Evolutionary conservation across 2,329 filamentous ascomycete species (phyloP).

Genomic region (Aureobasidium subglaciale): DNA sequence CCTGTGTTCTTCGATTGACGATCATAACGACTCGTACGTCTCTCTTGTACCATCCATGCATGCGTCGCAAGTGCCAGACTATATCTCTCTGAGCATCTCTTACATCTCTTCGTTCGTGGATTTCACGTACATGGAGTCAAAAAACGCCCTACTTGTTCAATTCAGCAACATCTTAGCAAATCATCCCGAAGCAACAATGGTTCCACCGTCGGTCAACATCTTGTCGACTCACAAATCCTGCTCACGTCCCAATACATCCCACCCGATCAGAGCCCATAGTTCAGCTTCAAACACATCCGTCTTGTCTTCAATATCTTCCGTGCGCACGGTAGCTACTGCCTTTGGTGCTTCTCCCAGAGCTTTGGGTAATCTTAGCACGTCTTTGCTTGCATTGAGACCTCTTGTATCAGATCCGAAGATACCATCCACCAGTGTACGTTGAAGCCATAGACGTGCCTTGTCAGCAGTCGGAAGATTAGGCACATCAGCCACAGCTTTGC

Average conservation of each 20-base stretch:
- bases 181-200: no score
- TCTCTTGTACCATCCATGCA: no score
- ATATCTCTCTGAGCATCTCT: no score
- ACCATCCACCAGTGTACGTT: constrained; percentile 38
- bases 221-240: background rate
- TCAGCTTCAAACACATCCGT: constrained; percentile 50
- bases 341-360: constrained; percentile 34
- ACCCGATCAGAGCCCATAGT: constrained; percentile 52
- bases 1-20: no score
- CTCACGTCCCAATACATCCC: constrained; percentile 40
- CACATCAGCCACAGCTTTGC: constrained; percentile 33
- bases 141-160: no score
- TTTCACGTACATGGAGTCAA: no score
- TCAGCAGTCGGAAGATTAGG: constrained; percentile 23
- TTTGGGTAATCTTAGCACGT: constrained; percentile 28
- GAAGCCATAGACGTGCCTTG: constrained; percentile 36
- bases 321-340: constrained; percentile 20
- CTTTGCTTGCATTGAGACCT: constrained; percentile 20
- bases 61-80: no score
- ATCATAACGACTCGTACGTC: no score
- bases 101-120: no score
- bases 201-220: background rate
- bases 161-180: no score
- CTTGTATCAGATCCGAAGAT: constrained; percentile 31
- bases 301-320: constrained; percentile 34